A percentile compares a stretch with the other conserved stretches of the same genome.
phyloP scores from a whole-genome alignment of 1,284 basidiomycete species.

The Schizopora paradoxa region DNA sequence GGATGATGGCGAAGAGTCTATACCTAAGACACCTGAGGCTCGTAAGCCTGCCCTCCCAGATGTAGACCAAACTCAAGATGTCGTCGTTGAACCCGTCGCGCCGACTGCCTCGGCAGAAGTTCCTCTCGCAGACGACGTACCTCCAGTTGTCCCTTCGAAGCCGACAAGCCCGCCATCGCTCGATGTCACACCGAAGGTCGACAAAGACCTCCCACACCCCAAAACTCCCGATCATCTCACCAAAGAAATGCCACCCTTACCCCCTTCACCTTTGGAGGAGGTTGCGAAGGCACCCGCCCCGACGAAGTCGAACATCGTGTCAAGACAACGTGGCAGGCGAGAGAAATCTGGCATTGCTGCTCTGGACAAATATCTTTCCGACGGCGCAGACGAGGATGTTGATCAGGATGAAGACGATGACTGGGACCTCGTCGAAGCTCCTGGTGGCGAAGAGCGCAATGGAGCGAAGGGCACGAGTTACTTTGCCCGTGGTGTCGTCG shows the following conservation, averaged over 20 bases:
- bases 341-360: slow-evolving; percentile 77
- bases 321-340: slow-evolving; percentile 38
- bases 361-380: slow-evolving; percentile 61
- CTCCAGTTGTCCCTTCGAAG: slow-evolving; percentile 9
- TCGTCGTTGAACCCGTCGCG: slow-evolving; percentile 15
- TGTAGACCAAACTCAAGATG: slow-evolving; percentile 20
- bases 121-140: slow-evolving; percentile 6
- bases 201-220: slow-evolving; percentile 6
- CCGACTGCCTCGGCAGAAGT: slow-evolving; percentile 11
- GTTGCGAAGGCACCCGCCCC: background rate
- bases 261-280: slow-evolving; percentile 1
- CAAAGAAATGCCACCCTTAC: background rate
- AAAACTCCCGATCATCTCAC: slow-evolving; percentile 15
- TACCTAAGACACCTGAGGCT: slow-evolving; percentile 74
- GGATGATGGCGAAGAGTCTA: slow-evolving; percentile 33
- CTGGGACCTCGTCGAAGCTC: slow-evolving; percentile 62
- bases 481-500: slow-evolving; percentile 80
- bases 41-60: slow-evolving; percentile 43
- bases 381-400: slow-evolving; percentile 51
- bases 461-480: slow-evolving; percentile 69
- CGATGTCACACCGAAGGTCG: slow-evolving; percentile 9
- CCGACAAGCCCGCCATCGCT: slow-evolving; percentile 6
- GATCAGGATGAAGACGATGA: slow-evolving; percentile 84
- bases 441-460: slow-evolving; percentile 72
- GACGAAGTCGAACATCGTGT: slow-evolving; percentile 29